Base-by-base conservation (phyloP, 2,329 filamentous ascomycete species). In the Tolypocladium ovalisporum region DNA sequence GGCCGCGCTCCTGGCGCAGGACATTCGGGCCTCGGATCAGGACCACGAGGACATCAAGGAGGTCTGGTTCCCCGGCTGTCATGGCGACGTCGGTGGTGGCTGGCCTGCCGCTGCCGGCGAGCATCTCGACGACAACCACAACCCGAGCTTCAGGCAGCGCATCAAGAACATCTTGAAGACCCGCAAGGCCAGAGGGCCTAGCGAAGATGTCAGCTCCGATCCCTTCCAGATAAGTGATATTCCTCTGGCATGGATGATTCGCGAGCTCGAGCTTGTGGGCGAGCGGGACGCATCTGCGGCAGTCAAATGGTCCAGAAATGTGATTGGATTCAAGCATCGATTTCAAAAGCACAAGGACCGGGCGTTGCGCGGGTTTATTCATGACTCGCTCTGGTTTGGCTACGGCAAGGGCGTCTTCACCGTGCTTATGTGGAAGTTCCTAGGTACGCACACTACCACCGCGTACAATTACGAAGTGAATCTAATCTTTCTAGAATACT, bases 51-150 rank as follows among this genome's bases (percentile, higher is more conserved):
- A 77, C 55, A 69, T 79, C 58, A 66, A 67, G 53, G 79, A 82
- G 60, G 76, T 82, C 51, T 82, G 79, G 78, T 82, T 82, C 60
- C 74, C 79, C 0, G 80, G 80, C 1, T 76, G 76, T 56, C 80
- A 82, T 57, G 75, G 75, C 12, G 79, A 82, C 56, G 73, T 82
- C 12, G 80, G 80, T 2, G 80, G 80, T 0, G 80, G 80, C 0
- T 82, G 78, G 75, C 71, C 72, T 0, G 68, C 72, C 10, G 63
- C 65, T 8, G 64, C 65, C 5, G 60, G 62, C 24, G 58, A 68
- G 4, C 57, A 61, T 1, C 56, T 68, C 8, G 65, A 68, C 8
- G 59, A 56, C 7, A 62, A 60, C n/a, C 58, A 66, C 15, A 56
- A 66, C 3, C 67, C 66, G 62, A 69, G 65, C 0, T 49, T 69